Evolutionary conservation across 1,139 yeast genomes (phyloP).

Genomic region (Magnusiomyces clavatus): DNA sequence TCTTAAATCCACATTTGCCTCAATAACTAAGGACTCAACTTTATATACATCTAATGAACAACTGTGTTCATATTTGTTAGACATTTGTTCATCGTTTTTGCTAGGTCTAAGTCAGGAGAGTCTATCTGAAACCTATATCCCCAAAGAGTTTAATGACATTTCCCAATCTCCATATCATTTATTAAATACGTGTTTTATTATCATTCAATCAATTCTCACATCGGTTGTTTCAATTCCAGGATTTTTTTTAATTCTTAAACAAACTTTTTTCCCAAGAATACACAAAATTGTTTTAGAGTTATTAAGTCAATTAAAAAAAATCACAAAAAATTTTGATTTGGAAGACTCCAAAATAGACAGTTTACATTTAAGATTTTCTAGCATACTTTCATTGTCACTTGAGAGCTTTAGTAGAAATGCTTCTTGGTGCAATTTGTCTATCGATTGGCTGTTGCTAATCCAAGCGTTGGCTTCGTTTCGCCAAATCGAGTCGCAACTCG

Average conservation of each 20-base stretch:
- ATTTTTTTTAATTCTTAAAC: conserved; percentile 2
- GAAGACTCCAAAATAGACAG: neutral
- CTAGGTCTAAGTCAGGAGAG: neutral
- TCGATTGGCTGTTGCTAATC: conserved; percentile 8
- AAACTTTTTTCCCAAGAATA: neutral
- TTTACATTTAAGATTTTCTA: conserved; percentile 8
- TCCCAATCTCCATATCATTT: neutral
- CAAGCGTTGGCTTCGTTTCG: neutral
- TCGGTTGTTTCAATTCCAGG: neutral
- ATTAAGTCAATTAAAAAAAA: conserved; percentile 3
- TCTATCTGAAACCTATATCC: neutral
- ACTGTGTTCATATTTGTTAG: neutral
- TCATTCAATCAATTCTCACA: conserved; percentile 9
- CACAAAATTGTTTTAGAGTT: neutral
- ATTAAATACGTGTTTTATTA: neutral
- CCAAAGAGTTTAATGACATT: neutral
- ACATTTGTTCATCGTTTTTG: neutral
- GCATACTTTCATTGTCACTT: conserved; percentile 9
- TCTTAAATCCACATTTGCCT: too few relatives aligned
- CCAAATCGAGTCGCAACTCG: conserved; percentile 1
- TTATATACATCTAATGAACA: neutral
- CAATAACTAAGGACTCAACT: too few relatives aligned
- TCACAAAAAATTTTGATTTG: neutral
- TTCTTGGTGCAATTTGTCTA: conserved; percentile 6
- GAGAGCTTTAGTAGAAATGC: neutral